Evolutionary conservation across 2,329 filamentous ascomycete genomes (phyloP), one percentile per base, ranked within the genome.

Genomic region (Xylariaceae sp.): DNA sequence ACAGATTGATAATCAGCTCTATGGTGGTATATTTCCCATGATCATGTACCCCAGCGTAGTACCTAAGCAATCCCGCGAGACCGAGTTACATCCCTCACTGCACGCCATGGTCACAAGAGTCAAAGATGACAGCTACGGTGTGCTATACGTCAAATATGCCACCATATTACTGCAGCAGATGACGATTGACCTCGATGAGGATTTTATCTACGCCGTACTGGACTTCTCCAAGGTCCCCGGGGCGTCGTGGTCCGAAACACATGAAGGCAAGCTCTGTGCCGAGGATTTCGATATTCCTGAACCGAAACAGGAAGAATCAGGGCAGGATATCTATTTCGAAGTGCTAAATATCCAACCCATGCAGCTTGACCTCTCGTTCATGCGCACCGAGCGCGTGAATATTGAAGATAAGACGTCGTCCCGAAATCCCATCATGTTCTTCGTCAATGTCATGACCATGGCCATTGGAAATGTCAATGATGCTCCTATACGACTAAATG

Each of bases 391-490:
- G 70, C 85, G 91, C 10, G 88, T 99, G 73, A 99, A 99, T 61
- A 92, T 89, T 2, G 92, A 97, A 69, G 92, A 97, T 70, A 95
- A 94, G 63, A 88, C 91, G 44, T 90, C 89, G 13, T 90, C 90
- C 1, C 85, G 83, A 40, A 99, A 96, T 67, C 95, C 95, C 0
- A 80, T 99, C 70, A 97, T 97, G 92, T 99, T 97, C 75, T 92
- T 96, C 68, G 85, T 97, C 70, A 97, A 99, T 67, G 89, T 97
- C 62, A 85, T 99, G 77, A 97, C 95, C 0, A 99, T 99, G 94
- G 95, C 94, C 13, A 94, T 99, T 65, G 94, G 94, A 60, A 99
- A 99, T 65, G 90, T 99, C 76, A 99, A 99, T 65, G 95, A 99
- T 71, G 94, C 94, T 6, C 95, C 94, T 0, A 85, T 99, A 49